phyloP scores from a whole-genome alignment of 2,329 filamentous ascomycete species.

The Tolypocladium nubicola region DNA sequence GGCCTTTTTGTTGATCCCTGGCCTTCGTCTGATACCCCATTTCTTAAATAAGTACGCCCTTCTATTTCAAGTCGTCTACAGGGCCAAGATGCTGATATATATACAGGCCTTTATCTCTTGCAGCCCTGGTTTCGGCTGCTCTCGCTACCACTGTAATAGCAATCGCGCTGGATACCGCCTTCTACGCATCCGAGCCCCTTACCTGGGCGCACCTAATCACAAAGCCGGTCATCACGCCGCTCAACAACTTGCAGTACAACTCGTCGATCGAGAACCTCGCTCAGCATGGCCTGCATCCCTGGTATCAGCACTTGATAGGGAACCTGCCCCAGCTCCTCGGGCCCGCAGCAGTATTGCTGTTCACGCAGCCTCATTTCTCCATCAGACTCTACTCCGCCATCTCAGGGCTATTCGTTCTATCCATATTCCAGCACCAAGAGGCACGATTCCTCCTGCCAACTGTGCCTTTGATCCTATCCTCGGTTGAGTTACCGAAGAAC shows the following conservation, averaged over 20 bases:
- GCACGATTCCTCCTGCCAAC: conserved; percentile 68
- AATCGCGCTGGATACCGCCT: conserved; percentile 73
- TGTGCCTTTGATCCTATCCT: conserved; percentile 67
- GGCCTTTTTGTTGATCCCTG: conserved; percentile 79
- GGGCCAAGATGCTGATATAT: conserved; percentile 8
- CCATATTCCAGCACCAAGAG: conserved; percentile 69
- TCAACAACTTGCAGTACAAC: conserved; percentile 73
- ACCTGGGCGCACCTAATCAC: conserved; percentile 53
- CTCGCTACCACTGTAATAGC: conserved; percentile 60
- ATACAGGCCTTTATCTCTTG: conserved; percentile 46
- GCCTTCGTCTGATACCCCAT: conserved; percentile 73
- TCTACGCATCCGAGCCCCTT: conserved; percentile 58
- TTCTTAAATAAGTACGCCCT: conserved; percentile 62
- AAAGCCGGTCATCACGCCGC: conserved; percentile 61
- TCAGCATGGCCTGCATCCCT: conserved; percentile 65
- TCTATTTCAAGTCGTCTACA: neutral
- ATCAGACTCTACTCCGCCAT: conserved; percentile 62
- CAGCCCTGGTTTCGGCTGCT: conserved; percentile 54
- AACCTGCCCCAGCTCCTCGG: conserved; percentile 64
- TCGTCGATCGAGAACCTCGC: conserved; percentile 59
- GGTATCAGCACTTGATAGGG: conserved; percentile 64
- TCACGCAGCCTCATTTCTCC: conserved; percentile 45
- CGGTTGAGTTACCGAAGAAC: conserved; percentile 53
- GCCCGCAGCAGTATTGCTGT: conserved; percentile 52
- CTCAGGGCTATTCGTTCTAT: conserved; percentile 59